Base-by-base conservation (phyloP, 2,329 filamentous ascomycete species). In the Fusarium sp. region DNA sequence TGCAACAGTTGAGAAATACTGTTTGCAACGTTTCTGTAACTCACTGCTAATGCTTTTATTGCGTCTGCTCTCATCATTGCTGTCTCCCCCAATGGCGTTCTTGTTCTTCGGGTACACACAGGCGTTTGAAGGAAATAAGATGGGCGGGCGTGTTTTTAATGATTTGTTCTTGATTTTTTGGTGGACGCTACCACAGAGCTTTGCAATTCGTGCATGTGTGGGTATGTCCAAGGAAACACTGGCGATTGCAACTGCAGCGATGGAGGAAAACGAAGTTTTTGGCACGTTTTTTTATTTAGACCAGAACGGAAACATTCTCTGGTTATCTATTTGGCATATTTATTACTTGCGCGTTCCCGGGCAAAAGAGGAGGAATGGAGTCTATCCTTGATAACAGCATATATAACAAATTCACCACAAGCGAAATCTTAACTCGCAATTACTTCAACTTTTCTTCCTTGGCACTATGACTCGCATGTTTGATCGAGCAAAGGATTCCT, bases 41-140 rank as follows among this genome's bases (percentile, higher is more conserved):
- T 50, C 29, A 46, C 20, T 22, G 45, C 27, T n/a, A 29, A 45
- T 20, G 15, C 32, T 38, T 38, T 57, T 44, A 18, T 57, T 45
- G 27, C 44, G 49, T 47, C 44, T 16, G 6, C 44, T 5, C 42
- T 47, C 11, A 40, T 8, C 42, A 52, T 51, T 63, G 45, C 56
- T 63, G 47, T 64, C 42, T 22, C 45, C 29, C 54, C 47, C 27
- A 59, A 46, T 56, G 70, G 67, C 67, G 70, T 74, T 70, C n/a
- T 62, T 68, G 55, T 69, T 50, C 63, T 66, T 64, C 42, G 30
- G 70, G 68, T 73, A 59, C 63, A 63, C 57, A 59, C 43, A 53
- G 72, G 73, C 70, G 73, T 75, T 75, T 64, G 40, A 54, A 50
- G 40, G 68, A 67, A 65, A 53, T 20, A 29, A 59, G 61, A 44